These are phyloP conservation scores for Ambrosiella beaveri DNA, from an alignment of 2,329 filamentous ascomycete species.

Conservation along the genomic window DNA sequence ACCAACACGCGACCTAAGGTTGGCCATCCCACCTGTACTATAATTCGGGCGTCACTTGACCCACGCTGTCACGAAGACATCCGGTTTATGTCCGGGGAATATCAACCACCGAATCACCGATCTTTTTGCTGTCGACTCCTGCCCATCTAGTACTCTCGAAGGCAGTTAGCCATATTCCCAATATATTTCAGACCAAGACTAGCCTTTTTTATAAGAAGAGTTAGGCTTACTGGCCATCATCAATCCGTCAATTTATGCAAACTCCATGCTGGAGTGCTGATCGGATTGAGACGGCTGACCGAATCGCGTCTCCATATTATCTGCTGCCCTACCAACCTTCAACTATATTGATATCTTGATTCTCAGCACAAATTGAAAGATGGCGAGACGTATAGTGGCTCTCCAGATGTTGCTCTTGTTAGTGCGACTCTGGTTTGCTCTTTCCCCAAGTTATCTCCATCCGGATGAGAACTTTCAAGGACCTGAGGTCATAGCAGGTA, in stretches of 20 bases:
- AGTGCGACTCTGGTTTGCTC: constrained; percentile 80
- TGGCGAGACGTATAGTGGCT: constrained; percentile 10
- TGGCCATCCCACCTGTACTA: neutral
- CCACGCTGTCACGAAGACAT: neutral
- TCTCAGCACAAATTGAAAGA: neutral
- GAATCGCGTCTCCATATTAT: no score
- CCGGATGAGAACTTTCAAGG: constrained; percentile 99
- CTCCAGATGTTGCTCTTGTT: constrained; percentile 51
- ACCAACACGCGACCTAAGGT: neutral
- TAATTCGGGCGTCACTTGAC: neutral
- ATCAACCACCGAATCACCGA: neutral
- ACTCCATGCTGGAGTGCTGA: no score
- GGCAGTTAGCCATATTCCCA: no score
- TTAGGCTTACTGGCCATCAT: no score
- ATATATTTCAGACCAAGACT: no score
- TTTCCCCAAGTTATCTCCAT: constrained; percentile 91
- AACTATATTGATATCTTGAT: no score
- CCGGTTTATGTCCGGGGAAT: neutral
- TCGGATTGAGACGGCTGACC: no score
- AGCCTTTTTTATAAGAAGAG: no score
- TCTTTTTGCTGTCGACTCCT: neutral
- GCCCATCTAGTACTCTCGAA: no score
- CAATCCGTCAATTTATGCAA: no score
- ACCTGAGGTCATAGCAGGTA: constrained; percentile 91
- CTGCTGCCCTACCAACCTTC: no score